Evolutionary conservation across 441 rosid species (phyloP), one percentile per base, ranked within the genome.

Genomic region (Erodium moschatum): DNA sequence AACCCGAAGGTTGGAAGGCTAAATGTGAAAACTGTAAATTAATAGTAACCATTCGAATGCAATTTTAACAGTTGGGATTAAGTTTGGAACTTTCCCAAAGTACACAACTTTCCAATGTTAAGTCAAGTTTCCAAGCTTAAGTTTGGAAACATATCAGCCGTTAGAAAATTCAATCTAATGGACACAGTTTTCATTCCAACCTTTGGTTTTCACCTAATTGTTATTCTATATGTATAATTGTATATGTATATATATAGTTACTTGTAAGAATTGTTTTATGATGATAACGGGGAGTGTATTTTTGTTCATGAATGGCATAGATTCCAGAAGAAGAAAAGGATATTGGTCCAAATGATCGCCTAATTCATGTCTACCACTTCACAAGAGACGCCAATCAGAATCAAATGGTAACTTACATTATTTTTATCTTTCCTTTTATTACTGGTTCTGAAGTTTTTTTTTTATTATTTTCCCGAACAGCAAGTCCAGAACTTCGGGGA

Each of bases 261-360:
- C 44, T 38, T 38, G 44, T 38, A 48, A n/a, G 16, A 48, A 48
- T 12, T 48, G 54, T n/a, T 48, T 48, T 48, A 38, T 48, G 54
- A n/a, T 13, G 54, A 48, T 60, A 20, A 60, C 10, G 13, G n/a
- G 10, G 13, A 29, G 13, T 60, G 5, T 27, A 60, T 52, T 12
- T 69, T 31, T 73, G 42, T 67, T 67, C 40, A 29, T 66, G 38
- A 31, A 10, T 52, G 48, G 46, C 66, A 50, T 83, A 88, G 94
- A 77, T 88, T 50, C 91, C 88, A 0, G 94, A 88, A 73, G 94
- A 86, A 77, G 94, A 88, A 81, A 86, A 85, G 73, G 79, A 82
- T 76, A 84, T 86, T 42, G 88, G 91, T 74, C 86, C 86, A 68
- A 82, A 82, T 78, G 91, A 81, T 80, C 89, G 89, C 64, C 76